phyloP scores from a whole-genome alignment of 306 rosid species.

The Macrotyloma uniflorum region DNA sequence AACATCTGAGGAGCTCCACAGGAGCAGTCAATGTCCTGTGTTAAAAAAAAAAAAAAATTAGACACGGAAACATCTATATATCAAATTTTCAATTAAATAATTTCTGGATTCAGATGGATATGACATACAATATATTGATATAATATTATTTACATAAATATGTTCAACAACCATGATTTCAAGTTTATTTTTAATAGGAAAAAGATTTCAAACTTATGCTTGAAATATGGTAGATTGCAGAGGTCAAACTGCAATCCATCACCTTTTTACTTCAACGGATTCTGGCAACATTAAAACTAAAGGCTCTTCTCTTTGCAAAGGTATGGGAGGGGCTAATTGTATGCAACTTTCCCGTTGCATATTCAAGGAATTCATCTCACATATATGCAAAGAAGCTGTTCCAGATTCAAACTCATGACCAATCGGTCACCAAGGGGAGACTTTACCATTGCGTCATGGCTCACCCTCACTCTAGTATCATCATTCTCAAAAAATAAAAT shows the following conservation, averaged over 20 bases:
- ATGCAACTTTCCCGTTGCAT: neutral
- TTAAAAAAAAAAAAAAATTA: neutral
- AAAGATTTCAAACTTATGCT: neutral
- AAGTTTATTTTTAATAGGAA: neutral
- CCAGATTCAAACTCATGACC: no score
- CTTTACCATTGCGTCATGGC: neutral
- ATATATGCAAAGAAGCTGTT: no score
- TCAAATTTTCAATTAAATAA: conserved; percentile 10
- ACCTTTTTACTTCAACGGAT: conserved; percentile 5
- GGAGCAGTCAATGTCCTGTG: conserved; percentile 93
- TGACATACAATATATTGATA: neutral
- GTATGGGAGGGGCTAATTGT: neutral
- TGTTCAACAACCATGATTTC: neutral
- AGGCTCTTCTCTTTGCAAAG: neutral
- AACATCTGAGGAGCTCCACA: conserved; percentile 85
- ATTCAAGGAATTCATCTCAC: no score
- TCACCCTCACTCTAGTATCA: neutral
- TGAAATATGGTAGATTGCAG: conserved; percentile 6
- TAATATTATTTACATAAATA: neutral
- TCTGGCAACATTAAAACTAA: neutral
- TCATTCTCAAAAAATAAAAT: neutral
- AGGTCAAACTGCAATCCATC: neutral
- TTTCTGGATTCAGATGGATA: neutral
- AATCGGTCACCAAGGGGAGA: neutral
- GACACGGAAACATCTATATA: conserved; percentile 10